Conservation (phyloP, 139 green algal genomes). For the Chlamydomonas applanata region DNA sequence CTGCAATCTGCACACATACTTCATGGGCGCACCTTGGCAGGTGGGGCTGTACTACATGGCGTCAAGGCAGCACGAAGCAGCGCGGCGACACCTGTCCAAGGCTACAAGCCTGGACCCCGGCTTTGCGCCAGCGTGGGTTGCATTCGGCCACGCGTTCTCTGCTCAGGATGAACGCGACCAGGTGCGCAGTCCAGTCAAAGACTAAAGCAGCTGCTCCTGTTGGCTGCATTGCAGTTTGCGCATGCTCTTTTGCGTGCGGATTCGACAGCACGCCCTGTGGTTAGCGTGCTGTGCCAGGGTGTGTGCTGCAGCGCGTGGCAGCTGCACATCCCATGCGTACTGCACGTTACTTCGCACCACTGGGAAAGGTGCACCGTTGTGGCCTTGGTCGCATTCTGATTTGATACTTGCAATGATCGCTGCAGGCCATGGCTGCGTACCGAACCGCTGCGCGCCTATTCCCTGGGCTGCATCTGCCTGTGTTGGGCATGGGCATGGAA, state of each 20-base stretch:
- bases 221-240: constrained; percentile 1
- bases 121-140: constrained; percentile 92
- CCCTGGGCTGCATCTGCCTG: constrained; percentile 84
- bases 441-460: constrained; percentile 91
- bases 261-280: too few species aligned
- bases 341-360: too few species aligned
- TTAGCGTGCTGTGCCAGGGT: too few species aligned
- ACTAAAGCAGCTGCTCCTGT: too few species aligned
- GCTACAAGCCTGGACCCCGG: constrained; percentile 75
- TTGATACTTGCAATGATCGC: too few species aligned
- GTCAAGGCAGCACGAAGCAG: constrained; percentile 61
- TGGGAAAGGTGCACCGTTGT: too few species aligned
- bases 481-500: constrained; percentile 88
- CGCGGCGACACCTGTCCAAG: constrained; percentile 81
- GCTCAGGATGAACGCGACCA: constrained; percentile 67
- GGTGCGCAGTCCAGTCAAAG: too few species aligned
- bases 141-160: constrained; percentile 91
- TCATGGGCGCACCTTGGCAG: not conserved
- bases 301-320: too few species aligned
- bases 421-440: constrained; percentile 95
- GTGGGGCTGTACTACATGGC: constrained; percentile 95
- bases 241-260: too few species aligned
- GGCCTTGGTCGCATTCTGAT: too few species aligned
- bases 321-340: too few species aligned
- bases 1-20: too few species aligned